Base-by-base conservation (phyloP, 345 rosid species). In the Eucalyptus polyanthemos region DNA sequence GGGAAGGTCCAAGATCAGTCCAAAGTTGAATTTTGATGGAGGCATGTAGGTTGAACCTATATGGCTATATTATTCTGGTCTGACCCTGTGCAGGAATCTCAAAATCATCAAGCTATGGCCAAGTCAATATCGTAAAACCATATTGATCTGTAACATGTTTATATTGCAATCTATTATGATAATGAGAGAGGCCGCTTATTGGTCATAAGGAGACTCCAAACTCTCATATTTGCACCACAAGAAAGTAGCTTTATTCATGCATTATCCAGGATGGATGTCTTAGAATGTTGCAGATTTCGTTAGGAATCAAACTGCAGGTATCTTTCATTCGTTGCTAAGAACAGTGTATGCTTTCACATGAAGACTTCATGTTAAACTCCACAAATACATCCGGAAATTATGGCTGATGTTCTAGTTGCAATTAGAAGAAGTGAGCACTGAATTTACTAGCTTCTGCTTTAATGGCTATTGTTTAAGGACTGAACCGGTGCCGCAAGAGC, bases 401-500 rank as follows among this genome's bases (percentile, higher is more conserved):
- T 12, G 85, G 44, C 85, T 40, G 85, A 76, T 11, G 29, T 40
- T 76, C 15, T 40, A 76, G 47, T 21, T 76, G 85, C 85, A 76
- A 40, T 76, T 76, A 76, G 42, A 27, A 76, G 47, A 40, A 40
- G 47, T 40, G 7, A 40, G 27, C 47, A 76, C 85, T 42, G 15
- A 37, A 86, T 60, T 80, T 42, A 76, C 47, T 44, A 76, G 85
- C 45, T 60, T 37, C 40, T 86, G n/a, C 37, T 27, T 25, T 60
- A 12, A 37, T 80, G 56, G 53, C 87, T 80, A 24, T 53, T 81
- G 49, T 47, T 54, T 44, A 87, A 93, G 94, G 95, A 31, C 89
- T 93, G 7, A 92, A 91, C 54, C 90, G 93, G 88, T 93, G 95
- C 89, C 89, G 94, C 9, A 93, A 93, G 89, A 94, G 95, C 89